A percentile compares a stretch with the other conserved stretches of the same genome.
Conservation (phyloP, 306 rosid genomes). For the Lathyrus sativus region DNA sequence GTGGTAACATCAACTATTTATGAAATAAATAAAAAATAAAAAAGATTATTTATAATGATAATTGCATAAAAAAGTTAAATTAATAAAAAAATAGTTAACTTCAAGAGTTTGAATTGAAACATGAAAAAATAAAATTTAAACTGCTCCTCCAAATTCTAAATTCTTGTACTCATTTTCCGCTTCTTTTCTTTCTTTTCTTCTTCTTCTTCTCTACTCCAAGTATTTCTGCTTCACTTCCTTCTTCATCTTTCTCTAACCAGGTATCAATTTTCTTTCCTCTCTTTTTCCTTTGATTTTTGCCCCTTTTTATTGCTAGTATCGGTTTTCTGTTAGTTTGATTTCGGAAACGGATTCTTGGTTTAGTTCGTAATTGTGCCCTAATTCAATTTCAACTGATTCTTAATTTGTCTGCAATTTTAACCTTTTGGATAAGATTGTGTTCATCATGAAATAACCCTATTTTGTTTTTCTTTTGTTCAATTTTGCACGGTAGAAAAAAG, state of each 20-base stretch:
- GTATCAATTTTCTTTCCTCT: not conserved
- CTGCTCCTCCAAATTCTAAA: too few species aligned
- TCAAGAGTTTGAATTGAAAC: too few species aligned
- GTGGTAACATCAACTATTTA: too few species aligned
- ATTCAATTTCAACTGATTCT: slow-evolving; percentile 7
- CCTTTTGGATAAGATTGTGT: not conserved
- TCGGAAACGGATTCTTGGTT: not conserved
- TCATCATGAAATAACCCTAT: not conserved
- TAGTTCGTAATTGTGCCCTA: not conserved
- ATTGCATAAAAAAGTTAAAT: too few species aligned
- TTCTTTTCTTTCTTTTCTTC: too few species aligned
- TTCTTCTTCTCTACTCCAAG: too few species aligned
- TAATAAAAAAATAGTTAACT: too few species aligned
- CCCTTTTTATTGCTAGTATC: not conserved
- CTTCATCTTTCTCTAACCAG: not conserved
- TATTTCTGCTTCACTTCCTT: not conserved
- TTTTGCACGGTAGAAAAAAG: slow-evolving; percentile 1
- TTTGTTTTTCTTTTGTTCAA: slow-evolving; percentile 5
- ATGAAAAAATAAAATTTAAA: too few species aligned
- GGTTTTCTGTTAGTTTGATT: not conserved
- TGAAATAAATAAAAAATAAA: too few species aligned
- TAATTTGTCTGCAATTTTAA: not conserved
- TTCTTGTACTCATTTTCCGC: too few species aligned
- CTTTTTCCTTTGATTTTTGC: not conserved
- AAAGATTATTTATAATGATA: too few species aligned